Percentiles rank a stretch among this genome's conserved stretches.
These are phyloP conservation scores for Marchantia polymorpha DNA, from an alignment of 225 moss, liverwort and hornwort species.

Conservation along the genomic window DNA sequence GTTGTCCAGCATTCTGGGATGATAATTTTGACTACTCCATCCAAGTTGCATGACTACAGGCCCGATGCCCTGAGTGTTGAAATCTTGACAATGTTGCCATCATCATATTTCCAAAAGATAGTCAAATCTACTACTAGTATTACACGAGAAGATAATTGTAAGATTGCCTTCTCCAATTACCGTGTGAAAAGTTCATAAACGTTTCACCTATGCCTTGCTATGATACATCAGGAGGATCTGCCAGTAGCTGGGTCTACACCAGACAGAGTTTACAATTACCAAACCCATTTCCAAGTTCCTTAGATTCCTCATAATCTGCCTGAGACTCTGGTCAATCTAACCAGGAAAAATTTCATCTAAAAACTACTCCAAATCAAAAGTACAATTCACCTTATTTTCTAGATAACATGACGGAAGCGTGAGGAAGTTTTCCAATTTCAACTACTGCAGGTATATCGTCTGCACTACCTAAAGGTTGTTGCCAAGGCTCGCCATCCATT, in stretches of 20 bases:
- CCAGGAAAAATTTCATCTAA: constrained; percentile 23
- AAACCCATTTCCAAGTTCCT: not conserved
- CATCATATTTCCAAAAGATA: constrained; percentile 13
- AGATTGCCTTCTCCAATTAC: not conserved
- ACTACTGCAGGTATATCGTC: constrained; percentile 60
- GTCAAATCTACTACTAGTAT: not conserved
- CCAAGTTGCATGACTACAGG: not conserved
- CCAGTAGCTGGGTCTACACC: not conserved
- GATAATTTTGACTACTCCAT: no score
- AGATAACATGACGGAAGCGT: constrained; percentile 42
- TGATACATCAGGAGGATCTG: constrained; percentile 21
- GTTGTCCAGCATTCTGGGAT: not conserved
- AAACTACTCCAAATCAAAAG: not conserved
- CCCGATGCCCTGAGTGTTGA: not conserved
- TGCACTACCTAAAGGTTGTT: constrained; percentile 71
- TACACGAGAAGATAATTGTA: constrained; percentile 8
- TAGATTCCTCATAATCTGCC: constrained; percentile 1
- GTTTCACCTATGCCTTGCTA: constrained; percentile 17
- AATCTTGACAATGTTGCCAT: not conserved
- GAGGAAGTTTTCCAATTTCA: constrained; percentile 49
- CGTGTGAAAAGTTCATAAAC: constrained; percentile 3
- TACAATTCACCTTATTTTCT: constrained; percentile 12
- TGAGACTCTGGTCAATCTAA: constrained; percentile 28
- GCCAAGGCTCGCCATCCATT: constrained; percentile 98
- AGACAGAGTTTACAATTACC: not conserved